Conservation (phyloP, 2,329 filamentous ascomycete species). For the Pseudogymnoascus destructans region DNA sequence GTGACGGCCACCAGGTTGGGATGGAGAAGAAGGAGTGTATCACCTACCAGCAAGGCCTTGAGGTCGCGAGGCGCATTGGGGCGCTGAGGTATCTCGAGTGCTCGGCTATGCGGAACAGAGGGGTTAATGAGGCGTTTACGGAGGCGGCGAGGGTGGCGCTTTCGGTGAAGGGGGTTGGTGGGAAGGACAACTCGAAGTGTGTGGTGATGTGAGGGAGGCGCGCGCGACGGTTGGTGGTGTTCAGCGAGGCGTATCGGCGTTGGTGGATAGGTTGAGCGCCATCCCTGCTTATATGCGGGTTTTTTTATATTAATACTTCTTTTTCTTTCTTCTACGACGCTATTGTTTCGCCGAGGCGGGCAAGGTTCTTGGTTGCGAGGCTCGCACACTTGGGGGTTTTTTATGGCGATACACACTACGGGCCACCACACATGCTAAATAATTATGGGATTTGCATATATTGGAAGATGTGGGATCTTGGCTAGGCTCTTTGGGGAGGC, state of each 20-base stretch:
- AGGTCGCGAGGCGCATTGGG: conserved; percentile 81
- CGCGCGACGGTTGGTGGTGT: background rate
- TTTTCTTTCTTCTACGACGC: background rate
- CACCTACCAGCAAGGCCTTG: conserved; percentile 80
- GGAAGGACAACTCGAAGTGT: conserved; percentile 45
- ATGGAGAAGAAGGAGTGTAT: conserved; percentile 61
- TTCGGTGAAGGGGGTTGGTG: conserved; percentile 50
- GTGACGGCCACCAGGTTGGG: conserved; percentile 28
- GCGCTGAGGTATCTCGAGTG: conserved; percentile 94
- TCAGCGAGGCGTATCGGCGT: conserved; percentile 6
- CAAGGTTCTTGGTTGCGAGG: background rate
- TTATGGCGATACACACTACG: background rate
- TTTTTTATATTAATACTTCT: background rate
- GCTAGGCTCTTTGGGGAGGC: background rate
- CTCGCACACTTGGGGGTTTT: background rate
- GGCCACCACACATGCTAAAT: background rate
- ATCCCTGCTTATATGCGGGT: background rate
- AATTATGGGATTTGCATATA: conserved; percentile 3
- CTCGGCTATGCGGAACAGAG: conserved; percentile 94
- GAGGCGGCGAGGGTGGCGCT: conserved; percentile 92
- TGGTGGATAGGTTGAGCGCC: conserved; percentile 7
- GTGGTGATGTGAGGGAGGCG: conserved; percentile 38
- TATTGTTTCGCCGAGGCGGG: background rate
- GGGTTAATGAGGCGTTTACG: conserved; percentile 96
- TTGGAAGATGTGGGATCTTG: background rate